Evolutionary conservation across 192 early-diverging fungal species (phyloP).

Genomic region (Fimicolochytrium jonesii): DNA sequence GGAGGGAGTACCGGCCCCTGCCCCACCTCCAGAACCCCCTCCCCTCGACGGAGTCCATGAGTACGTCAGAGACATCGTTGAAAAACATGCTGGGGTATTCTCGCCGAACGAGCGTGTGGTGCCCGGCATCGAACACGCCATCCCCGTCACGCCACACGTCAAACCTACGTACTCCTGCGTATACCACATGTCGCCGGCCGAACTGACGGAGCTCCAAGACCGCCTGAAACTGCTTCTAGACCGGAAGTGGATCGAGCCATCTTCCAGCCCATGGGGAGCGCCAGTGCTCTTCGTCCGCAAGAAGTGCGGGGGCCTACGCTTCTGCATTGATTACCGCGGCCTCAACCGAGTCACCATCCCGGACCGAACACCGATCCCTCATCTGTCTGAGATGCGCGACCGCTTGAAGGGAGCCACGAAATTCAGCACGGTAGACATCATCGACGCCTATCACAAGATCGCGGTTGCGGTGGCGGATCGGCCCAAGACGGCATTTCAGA

Average conservation of each 20-base stretch:
- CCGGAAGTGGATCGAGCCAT: conserved; percentile 12
- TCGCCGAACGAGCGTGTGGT: no score
- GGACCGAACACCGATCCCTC: conserved; percentile 2
- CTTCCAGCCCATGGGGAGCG: conserved; percentile 16
- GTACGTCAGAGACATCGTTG: no score
- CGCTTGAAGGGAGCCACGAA: neutral
- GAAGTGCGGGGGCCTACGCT: conserved; percentile 37
- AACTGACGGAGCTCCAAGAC: neutral
- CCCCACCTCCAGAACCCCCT: no score
- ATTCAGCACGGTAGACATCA: neutral
- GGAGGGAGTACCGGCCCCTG: no score
- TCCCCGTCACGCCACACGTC: neutral
- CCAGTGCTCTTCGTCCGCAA: conserved; percentile 33
- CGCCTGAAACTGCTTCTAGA: neutral
- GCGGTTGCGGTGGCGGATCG: neutral
- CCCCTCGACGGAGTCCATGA: no score
- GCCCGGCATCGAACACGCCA: no score
- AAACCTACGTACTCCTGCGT: neutral
- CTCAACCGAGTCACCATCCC: neutral
- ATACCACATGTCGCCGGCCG: neutral
- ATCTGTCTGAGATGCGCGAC: neutral
- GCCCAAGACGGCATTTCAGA: neutral
- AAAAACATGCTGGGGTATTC: no score
- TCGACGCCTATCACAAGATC: neutral
- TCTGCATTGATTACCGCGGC: conserved; percentile 40